Conservation (phyloP, 1,284 basidiomycete genomes). For the Malassezia nana region DNA sequence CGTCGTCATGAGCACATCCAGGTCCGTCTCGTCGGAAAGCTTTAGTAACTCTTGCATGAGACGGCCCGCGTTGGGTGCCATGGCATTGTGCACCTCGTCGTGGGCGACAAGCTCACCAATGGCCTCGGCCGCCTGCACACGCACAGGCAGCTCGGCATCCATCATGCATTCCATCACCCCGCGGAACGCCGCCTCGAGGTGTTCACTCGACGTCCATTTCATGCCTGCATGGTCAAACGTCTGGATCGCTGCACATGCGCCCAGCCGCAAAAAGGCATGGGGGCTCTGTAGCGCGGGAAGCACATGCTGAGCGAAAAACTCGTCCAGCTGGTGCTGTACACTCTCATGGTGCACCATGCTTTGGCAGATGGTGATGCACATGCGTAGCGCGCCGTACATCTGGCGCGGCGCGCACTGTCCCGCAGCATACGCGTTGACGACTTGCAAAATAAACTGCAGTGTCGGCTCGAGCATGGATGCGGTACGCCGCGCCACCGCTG, state of each 20-base stretch:
- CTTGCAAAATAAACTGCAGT: slow-evolving; percentile 39
- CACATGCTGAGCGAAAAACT: slow-evolving; percentile 40
- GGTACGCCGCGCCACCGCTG: slow-evolving; percentile 23
- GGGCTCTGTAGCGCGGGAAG: slow-evolving; percentile 37
- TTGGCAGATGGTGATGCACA: slow-evolving; percentile 31
- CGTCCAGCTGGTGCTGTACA: slow-evolving; percentile 34
- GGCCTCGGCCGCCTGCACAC: slow-evolving; percentile 70
- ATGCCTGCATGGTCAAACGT: slow-evolving; percentile 38
- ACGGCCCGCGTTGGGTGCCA: slow-evolving; percentile 70
- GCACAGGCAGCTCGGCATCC: slow-evolving; percentile 69
- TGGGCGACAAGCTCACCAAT: slow-evolving; percentile 67
- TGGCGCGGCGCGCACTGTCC: slow-evolving; percentile 25
- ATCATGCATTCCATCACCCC: slow-evolving; percentile 43
- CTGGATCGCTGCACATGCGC: slow-evolving; percentile 37
- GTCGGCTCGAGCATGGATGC: slow-evolving; percentile 38
- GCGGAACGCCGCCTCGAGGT: slow-evolving; percentile 35
- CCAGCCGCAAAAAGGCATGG: slow-evolving; percentile 38
- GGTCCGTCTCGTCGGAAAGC: slow-evolving; percentile 75
- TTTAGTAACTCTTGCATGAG: slow-evolving; percentile 82
- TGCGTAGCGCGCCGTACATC: slow-evolving; percentile 43
- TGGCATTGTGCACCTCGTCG: slow-evolving; percentile 60
- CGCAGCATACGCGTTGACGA: slow-evolving; percentile 37
- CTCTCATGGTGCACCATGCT: slow-evolving; percentile 38
- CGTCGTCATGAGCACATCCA: slow-evolving; percentile 69
- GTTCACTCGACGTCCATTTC: slow-evolving; percentile 32